Evolutionary conservation across 2,329 filamentous ascomycete species (phyloP).

Genomic region (Metarhizium anisopliae): DNA sequence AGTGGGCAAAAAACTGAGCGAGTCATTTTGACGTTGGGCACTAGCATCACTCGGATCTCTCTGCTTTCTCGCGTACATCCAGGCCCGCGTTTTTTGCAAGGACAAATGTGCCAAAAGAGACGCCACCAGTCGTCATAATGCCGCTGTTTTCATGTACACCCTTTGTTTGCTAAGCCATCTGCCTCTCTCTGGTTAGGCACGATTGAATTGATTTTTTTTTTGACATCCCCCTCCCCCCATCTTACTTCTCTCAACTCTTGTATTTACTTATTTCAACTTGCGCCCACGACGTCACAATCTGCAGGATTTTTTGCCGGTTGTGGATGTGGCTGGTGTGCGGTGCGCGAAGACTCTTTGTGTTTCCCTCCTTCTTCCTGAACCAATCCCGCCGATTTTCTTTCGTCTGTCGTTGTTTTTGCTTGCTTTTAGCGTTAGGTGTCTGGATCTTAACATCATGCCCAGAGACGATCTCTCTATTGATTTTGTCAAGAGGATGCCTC

Average conservation of each 20-base stretch:
- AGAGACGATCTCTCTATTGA: constrained; percentile 66
- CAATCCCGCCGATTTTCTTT: neutral
- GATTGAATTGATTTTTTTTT: too few relatives aligned
- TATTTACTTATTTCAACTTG: neutral
- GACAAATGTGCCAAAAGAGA: too few relatives aligned
- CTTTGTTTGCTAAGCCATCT: too few relatives aligned
- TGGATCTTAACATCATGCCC: constrained; percentile 54
- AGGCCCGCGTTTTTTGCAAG: too few relatives aligned
- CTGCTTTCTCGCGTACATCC: too few relatives aligned
- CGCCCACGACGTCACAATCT: neutral
- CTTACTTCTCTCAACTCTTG: neutral
- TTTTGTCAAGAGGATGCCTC: constrained; percentile 58
- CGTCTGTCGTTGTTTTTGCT: neutral
- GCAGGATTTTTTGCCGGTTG: neutral
- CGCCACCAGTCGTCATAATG: too few relatives aligned
- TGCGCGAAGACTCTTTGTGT: neutral
- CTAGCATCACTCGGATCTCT: too few relatives aligned
- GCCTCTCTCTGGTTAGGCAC: too few relatives aligned
- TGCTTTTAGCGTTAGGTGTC: neutral
- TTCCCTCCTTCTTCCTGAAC: neutral
- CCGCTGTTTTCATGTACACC: too few relatives aligned
- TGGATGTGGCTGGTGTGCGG: neutral
- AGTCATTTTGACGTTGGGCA: too few relatives aligned
- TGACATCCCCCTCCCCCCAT: neutral
- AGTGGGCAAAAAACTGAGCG: too few relatives aligned